phyloP scores from a whole-genome alignment of 495 filamentous ascomycete genomes.

The Penicillium chermesinum region DNA sequence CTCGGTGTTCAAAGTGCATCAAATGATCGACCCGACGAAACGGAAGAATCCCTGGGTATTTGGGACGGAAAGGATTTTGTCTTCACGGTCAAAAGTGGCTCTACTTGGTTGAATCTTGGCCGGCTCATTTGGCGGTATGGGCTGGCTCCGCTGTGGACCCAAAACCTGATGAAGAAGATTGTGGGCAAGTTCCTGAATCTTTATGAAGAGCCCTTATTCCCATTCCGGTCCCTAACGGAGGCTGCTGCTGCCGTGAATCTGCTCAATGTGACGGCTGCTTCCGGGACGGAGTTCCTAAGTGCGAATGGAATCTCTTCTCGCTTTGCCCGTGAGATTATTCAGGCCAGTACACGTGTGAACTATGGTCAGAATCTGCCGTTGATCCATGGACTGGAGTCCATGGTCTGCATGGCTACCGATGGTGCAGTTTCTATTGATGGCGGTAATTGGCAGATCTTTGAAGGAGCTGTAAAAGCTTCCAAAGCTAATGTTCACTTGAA shows the following conservation, averaged over 20 bases:
- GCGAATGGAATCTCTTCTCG: slow-evolving; percentile 58
- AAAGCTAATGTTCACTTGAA: slow-evolving; percentile 59
- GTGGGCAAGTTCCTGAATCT: slow-evolving; percentile 72
- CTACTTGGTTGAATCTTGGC: slow-evolving; percentile 71
- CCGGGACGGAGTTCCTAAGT: slow-evolving; percentile 66
- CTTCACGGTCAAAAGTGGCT: slow-evolving; percentile 53
- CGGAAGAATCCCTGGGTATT: slow-evolving; percentile 57
- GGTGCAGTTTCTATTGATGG: slow-evolving; percentile 74
- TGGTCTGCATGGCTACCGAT: slow-evolving; percentile 91
- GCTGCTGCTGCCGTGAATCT: slow-evolving; percentile 62
- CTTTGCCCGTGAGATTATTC: slow-evolving; percentile 81
- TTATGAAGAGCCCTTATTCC: slow-evolving; percentile 78
- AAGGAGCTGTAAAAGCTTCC: slow-evolving; percentile 65
- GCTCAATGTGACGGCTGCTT: slow-evolving; percentile 54
- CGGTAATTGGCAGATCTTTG: slow-evolving; percentile 96
- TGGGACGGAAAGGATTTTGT: slow-evolving; percentile 82
- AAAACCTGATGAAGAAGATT: slow-evolving; percentile 64
- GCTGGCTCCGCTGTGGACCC: slow-evolving; percentile 65
- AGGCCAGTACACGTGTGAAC: slow-evolving; percentile 90
- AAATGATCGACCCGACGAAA: slow-evolving; percentile 31
- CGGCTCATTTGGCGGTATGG: slow-evolving; percentile 87
- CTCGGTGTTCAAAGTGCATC: slow-evolving; percentile 45
- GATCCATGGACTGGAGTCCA: slow-evolving; percentile 86
- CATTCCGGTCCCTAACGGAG: slow-evolving; percentile 69
- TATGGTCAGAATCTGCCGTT: slow-evolving; percentile 82